Conservation (phyloP, 2,329 filamentous ascomycete species). For the Trichoderma polysporum region DNA sequence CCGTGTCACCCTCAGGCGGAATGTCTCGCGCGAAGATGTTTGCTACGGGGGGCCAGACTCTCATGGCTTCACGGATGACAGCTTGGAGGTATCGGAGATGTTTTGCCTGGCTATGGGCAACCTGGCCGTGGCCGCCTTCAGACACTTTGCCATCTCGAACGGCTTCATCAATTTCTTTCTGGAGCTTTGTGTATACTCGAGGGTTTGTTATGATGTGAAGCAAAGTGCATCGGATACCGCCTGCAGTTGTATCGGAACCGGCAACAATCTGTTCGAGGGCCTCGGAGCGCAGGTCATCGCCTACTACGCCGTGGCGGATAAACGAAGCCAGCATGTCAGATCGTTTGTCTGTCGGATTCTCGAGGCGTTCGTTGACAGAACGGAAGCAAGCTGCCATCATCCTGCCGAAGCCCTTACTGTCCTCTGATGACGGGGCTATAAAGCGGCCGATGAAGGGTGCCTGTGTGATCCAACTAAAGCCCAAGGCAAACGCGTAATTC, state of each 20-base stretch:
- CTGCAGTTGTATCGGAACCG: slow-evolving; percentile 52
- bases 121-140: slow-evolving; percentile 43
- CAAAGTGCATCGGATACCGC: slow-evolving; percentile 45
- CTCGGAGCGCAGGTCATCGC: slow-evolving; percentile 36
- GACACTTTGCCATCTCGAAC: slow-evolving; percentile 40
- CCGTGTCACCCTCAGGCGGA: slow-evolving; percentile 26
- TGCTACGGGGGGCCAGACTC: slow-evolving; percentile 32
- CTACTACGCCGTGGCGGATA: slow-evolving; percentile 38
- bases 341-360: slow-evolving; percentile 28
- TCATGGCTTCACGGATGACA: slow-evolving; percentile 45
- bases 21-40: slow-evolving; percentile 31
- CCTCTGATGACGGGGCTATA: slow-evolving; percentile 31
- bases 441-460: slow-evolving; percentile 30
- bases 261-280: slow-evolving; percentile 40
- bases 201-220: slow-evolving; percentile 53
- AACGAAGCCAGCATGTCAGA: slow-evolving; percentile 45
- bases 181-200: slow-evolving; percentile 45
- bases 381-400: slow-evolving; percentile 36
- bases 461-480: slow-evolving; percentile 32
- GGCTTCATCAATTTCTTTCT: slow-evolving; percentile 48
- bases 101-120: slow-evolving; percentile 38
- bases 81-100: slow-evolving; percentile 45
- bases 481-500: slow-evolving; percentile 30
- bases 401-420: slow-evolving; percentile 36
- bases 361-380: slow-evolving; percentile 24